phyloP scores from a whole-genome alignment of 345 rosid genomes.

The Arabidopsis thaliana region TAIR10.1 NC_003076.8:23214501-23215000 shows the following conservation, averaged over 20 bases:
- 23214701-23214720: constrained; percentile 52
- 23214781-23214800: constrained; percentile 88
- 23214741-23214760: constrained; percentile 78
- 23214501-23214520: constrained; percentile 62
- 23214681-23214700: background rate
- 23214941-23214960: constrained; percentile 36
- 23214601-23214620: constrained; percentile 94
- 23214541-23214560: constrained; percentile 82
- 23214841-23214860: constrained; percentile 95
- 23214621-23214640: constrained; percentile 46
- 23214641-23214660: constrained; percentile 18
- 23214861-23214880: constrained; percentile 89
- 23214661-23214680: constrained; percentile 12
- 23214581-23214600: constrained; percentile 86
- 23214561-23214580: constrained; percentile 68
- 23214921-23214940: constrained; percentile 5
- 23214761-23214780: constrained; percentile 85
- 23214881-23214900: background rate
- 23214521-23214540: constrained; percentile 92
- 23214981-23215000: constrained; percentile 74
- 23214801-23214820: constrained; percentile 92
- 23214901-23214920: background rate
- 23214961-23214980: constrained; percentile 82
- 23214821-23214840: constrained; percentile 88
- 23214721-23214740: constrained; percentile 80